Conservation (phyloP, 495 filamentous ascomycete species). For the Hypoxylon rickii region DNA sequence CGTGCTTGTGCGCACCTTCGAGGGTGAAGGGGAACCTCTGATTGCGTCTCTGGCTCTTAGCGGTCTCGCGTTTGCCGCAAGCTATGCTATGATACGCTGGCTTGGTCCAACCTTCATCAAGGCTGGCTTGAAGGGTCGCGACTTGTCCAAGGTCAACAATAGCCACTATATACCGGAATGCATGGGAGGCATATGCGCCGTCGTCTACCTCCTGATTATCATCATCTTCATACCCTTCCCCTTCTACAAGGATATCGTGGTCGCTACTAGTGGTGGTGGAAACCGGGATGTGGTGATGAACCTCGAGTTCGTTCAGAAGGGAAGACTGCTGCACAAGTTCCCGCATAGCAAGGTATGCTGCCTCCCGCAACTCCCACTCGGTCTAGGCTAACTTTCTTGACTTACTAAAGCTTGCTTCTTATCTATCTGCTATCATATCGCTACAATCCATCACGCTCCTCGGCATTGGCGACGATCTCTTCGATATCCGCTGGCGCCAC, state of each 20-base stretch:
- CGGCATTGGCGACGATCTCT: conserved; percentile 92
- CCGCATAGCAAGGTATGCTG: conserved; percentile 78
- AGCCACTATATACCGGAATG: conserved; percentile 85
- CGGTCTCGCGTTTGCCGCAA: conserved; percentile 77
- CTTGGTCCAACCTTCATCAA: conserved; percentile 88
- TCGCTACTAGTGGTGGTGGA: conserved; percentile 91
- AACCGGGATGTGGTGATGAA: conserved; percentile 82
- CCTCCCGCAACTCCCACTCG: background rate
- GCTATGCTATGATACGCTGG: conserved; percentile 88
- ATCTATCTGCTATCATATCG: conserved; percentile 90
- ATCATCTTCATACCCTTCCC: conserved; percentile 95
- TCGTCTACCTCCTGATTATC: conserved; percentile 84
- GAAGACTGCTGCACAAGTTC: conserved; percentile 84
- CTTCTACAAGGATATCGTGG: conserved; percentile 97
- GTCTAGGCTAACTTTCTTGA: background rate
- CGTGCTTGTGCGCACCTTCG: conserved; percentile 80
- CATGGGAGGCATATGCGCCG: conserved; percentile 95
- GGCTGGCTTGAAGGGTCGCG: conserved; percentile 87
- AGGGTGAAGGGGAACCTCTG: conserved; percentile 82
- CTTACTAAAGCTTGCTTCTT: conserved; percentile 78
- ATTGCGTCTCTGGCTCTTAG: conserved; percentile 86
- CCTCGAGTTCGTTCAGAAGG: conserved; percentile 69
- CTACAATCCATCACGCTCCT: conserved; percentile 88
- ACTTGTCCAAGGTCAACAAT: conserved; percentile 77
- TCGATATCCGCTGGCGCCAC: conserved; percentile 98